Evolutionary conservation across 2,329 filamentous ascomycete species (phyloP).

Genomic region (Raffaelea ambrosiae): DNA sequence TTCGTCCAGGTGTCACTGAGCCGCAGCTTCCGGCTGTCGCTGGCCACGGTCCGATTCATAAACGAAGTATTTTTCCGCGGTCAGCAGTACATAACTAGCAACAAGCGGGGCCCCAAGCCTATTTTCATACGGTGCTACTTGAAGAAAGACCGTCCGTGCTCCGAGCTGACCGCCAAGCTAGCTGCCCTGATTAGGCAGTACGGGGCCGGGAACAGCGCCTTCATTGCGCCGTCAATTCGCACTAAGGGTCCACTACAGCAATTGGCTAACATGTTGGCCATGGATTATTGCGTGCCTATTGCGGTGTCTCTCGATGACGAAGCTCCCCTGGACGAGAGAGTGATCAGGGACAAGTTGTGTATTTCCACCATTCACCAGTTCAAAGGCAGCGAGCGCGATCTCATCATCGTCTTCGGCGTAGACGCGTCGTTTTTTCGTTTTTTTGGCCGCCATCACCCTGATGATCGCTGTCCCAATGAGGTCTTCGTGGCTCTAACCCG

Average conservation of each 20-base stretch:
- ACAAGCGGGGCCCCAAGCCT: not conserved
- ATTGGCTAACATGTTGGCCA: not conserved
- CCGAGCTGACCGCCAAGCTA: too few species aligned
- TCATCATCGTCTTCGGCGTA: not conserved
- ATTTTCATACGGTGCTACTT: not conserved
- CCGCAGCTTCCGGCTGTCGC: slow-evolving; percentile 1
- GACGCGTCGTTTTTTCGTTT: not conserved
- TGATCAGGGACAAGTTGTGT: not conserved
- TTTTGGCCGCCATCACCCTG: not conserved
- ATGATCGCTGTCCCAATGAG: slow-evolving; percentile 1
- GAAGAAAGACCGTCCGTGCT: not conserved
- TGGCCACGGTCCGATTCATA: not conserved
- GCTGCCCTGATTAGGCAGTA: not conserved
- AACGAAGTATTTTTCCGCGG: not conserved
- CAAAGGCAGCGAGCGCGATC: slow-evolving; percentile 1
- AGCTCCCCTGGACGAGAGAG: not conserved
- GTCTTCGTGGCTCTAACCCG: slow-evolving; percentile 1
- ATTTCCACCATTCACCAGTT: slow-evolving; percentile 4
- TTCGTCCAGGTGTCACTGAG: not conserved
- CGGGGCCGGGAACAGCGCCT: not conserved
- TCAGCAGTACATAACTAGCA: not conserved
- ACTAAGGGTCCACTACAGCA: not conserved
- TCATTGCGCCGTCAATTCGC: slow-evolving; percentile 1
- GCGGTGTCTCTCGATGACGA: not conserved
- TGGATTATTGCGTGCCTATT: not conserved